phyloP scores from a whole-genome alignment of 176 grass and related monocot genomes.

The Musa acuminata region DNA sequence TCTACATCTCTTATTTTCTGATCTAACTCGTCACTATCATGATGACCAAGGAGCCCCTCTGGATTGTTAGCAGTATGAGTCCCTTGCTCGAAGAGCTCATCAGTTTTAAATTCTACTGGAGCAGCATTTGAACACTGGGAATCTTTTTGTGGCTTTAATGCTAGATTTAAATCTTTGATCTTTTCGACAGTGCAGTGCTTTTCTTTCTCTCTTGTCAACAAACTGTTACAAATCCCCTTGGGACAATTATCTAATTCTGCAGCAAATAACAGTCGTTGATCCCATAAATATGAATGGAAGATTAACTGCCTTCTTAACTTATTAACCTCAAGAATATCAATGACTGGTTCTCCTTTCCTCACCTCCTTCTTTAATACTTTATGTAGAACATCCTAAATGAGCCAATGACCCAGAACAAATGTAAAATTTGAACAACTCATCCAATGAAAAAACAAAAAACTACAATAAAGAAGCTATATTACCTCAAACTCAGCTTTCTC shows the following conservation, averaged over 20 bases:
- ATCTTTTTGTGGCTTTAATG: slow-evolving; percentile 40
- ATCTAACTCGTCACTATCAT: slow-evolving; percentile 21
- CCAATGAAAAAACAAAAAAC: slow-evolving; percentile 15
- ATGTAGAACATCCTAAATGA: slow-evolving; percentile 51
- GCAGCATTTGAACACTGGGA: slow-evolving; percentile 20
- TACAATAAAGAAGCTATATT: slow-evolving; percentile 20
- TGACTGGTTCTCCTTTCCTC: slow-evolving; percentile 36
- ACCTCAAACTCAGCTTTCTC: slow-evolving; percentile 80
- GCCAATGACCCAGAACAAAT: slow-evolving; percentile 20
- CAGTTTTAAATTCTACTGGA: slow-evolving; percentile 26
- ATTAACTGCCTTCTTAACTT: slow-evolving; percentile 79
- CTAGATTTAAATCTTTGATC: slow-evolving; percentile 28
- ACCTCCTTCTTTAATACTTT: slow-evolving; percentile 67
- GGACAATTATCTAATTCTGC: slow-evolving; percentile 34
- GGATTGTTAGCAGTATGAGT: slow-evolving; percentile 17
- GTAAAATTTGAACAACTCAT: slow-evolving; percentile 9
- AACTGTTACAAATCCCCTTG: slow-evolving; percentile 26
- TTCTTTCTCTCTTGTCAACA: slow-evolving; percentile 37
- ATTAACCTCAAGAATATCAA: slow-evolving; percentile 93
- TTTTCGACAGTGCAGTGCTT: slow-evolving; percentile 33
- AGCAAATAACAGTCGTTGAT: slow-evolving; percentile 59
- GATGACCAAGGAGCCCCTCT: slow-evolving; percentile 24
- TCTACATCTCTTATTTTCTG: slow-evolving; percentile 25
- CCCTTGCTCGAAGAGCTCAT: slow-evolving; percentile 31
- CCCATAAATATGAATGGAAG: slow-evolving; percentile 79